Base-by-base conservation (phyloP, 2,329 filamentous ascomycete genomes). In the Colletotrichum euphorbiae region DNA sequence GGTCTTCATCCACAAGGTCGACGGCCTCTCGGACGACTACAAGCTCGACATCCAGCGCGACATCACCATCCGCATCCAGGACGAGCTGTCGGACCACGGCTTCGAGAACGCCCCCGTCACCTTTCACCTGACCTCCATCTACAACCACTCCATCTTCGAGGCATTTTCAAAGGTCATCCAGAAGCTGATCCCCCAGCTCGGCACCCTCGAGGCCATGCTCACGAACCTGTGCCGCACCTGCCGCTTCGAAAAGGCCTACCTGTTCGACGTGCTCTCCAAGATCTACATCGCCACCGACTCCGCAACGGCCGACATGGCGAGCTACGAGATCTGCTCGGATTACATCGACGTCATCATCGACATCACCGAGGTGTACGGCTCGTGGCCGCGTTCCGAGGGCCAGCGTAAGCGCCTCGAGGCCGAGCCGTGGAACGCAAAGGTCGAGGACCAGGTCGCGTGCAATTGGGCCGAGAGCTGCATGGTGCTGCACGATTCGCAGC, bases 331-430 rank as follows among this genome's bases (percentile, higher is more conserved):
- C 76, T 99, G 96, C 82, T 97, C 93, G 56, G 96, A 99, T 77
- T 98, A 97, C 77, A 98, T 99, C 73, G 96, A 99, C 78, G 94
- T 98, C 69, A 97, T 99, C 70, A 95, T 98, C 67, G 96, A 99
- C 77, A 92, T 98, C 61, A 96, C 93, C 31, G 95, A 98, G 77
- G 91, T 99, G 43, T 99, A 98, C 76, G 95, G 94, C 62, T 87
- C 84, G 51, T 98, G 90, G 87, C 81, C 84, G 56, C 84, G 89
- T 7, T 84, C 84, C 31, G 81, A 85, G 24, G 81, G 84, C 19
- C 87, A 88, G 70, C 83, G 84, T 28, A 83, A 85, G 57, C 78
- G 79, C 21, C 82, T 91, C 6, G 89, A 91, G 76, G 87, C 83
- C 2, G 82, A 85, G 55, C 87, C 87, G 1, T 89, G 87, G 86